Base-by-base conservation (phyloP, 2,329 filamentous ascomycete species). In the Cytospora mali region DNA sequence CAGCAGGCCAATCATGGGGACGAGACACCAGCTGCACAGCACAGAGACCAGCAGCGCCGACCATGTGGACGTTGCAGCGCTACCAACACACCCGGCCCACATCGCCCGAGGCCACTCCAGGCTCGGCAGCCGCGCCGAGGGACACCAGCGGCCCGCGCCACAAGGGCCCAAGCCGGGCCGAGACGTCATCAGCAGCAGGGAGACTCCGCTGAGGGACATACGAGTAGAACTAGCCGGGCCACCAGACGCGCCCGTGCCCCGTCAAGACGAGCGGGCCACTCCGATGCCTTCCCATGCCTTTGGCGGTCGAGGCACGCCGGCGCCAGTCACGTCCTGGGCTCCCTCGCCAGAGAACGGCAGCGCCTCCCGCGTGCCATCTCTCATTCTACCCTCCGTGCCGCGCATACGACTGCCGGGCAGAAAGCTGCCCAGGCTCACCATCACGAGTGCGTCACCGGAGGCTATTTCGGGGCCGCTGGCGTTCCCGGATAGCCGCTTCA, bases 61-160 rank as follows among this genome's bases (percentile, higher is more conserved):
- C 13, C 42, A 35, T 29, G 25, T 58, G 14, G 54, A 54, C 39
- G 25, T 21, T 16, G 74, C 67, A 51, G 74, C 75, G 0, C 72
- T 83, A 49, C 81, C 81, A 0, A 73, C 79, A 0, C 82, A 84
- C 63, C 78, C 77, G 0, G 81, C 81, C 0, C 84, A 84, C 55
- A 75, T 81, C 23, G 78, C 79, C 1, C 73, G 72, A 5, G 70
- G 74, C 9, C 63, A 74, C 18, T 33, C 42, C 29, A 18, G 56
- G 48, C 65, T 72, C 49, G 58, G 69, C 14, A 66, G 67, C 61
- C 13, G 61, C 68, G 46, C 66, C 66, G 35, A 29, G 49, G 2
- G 39, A 68, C n/a, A n/a, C n/a, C n/a, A n/a, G n/a, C n/a, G n/a
- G n/a, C 39, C 39, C 18, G 39, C 3, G n/a, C 56, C 59, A 42